These are phyloP conservation scores for Claviceps lovelessii DNA, from an alignment of 2,329 filamentous ascomycete genomes.

Conservation along the genomic window DNA sequence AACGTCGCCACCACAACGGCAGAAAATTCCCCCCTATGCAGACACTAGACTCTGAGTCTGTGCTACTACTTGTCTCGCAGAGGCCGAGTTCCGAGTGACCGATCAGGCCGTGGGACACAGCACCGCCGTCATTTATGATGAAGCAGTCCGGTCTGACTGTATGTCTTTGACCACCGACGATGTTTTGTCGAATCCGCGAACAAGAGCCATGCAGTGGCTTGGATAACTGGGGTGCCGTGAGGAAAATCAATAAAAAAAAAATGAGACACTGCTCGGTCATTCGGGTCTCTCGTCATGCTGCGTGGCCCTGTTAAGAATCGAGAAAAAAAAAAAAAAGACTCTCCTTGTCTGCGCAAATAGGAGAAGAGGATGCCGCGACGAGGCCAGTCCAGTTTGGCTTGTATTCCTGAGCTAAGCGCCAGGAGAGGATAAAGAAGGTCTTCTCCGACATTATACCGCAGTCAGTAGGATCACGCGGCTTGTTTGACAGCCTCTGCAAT, in stretches of 20 bases:
- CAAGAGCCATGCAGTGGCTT: background rate
- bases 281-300: background rate
- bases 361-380: background rate
- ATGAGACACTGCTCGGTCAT: background rate
- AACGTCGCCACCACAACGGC: background rate
- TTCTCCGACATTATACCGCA: background rate
- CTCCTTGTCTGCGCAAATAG: background rate
- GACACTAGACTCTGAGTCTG: background rate
- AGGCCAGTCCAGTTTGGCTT: background rate
- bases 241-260: no score
- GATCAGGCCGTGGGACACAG: background rate
- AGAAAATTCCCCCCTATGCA: background rate
- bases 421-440: background rate
- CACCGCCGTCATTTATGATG: background rate
- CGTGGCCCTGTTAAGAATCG: background rate
- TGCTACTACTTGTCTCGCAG: background rate
- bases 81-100: background rate
- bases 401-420: background rate
- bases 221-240: background rate
- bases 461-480: background rate
- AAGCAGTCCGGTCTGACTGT: background rate
- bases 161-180: background rate
- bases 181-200: background rate
- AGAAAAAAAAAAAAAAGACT: no score
- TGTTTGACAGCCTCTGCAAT: no score